Evolutionary conservation across 192 early-diverging fungal genomes (phyloP), one percentile per base, ranked within the genome.

Genomic region (Coemansia sp.): DNA sequence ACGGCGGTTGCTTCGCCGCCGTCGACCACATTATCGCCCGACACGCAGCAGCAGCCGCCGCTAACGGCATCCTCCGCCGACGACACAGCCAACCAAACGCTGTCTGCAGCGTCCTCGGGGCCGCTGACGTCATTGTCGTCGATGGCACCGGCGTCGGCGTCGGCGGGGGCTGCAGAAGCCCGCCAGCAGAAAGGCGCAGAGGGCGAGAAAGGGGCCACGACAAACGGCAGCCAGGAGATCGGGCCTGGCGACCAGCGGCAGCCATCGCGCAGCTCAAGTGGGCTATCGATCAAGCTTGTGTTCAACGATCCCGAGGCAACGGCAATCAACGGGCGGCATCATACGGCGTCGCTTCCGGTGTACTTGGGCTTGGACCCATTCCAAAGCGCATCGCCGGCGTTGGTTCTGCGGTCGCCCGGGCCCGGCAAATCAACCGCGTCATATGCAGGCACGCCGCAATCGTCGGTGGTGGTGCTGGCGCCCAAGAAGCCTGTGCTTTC

Each of bases 401-500:
- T 49, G 20, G 51, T 23, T 8, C 51, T 26, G 24, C 8, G 51
- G 24, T 23, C 55, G 24, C 59, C 63, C 6, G 71, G 67, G 33
- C 66, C 64, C 6, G 77, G 74, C 33, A 80, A 84, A 56, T 69
- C 68, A 4, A 34, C 71, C 23, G 44, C 45, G 45, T 77, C 81
- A 61, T 78, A 71, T 23, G 33, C 62, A 0, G 73, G 73, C 45
- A 69, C 73, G n/a, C 76, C 76, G 12, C 81, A 76, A 45, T 70
- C 81, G 21, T 72, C 76, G 38, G 76, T 74, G 5, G 75, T 77
- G 24, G 81, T 82, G 35, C 65, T 82, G 49, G 81, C 75, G 62
- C 82, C 82, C 46, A 84, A 84, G 52, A 64, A 67, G 41, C 82
- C 82, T 5, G 62, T 78, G 46, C 34, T 77, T 1, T n/a, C 71